Base-by-base conservation (phyloP, 2,329 filamentous ascomycete genomes). In the Neoarthrinium moseri region DNA sequence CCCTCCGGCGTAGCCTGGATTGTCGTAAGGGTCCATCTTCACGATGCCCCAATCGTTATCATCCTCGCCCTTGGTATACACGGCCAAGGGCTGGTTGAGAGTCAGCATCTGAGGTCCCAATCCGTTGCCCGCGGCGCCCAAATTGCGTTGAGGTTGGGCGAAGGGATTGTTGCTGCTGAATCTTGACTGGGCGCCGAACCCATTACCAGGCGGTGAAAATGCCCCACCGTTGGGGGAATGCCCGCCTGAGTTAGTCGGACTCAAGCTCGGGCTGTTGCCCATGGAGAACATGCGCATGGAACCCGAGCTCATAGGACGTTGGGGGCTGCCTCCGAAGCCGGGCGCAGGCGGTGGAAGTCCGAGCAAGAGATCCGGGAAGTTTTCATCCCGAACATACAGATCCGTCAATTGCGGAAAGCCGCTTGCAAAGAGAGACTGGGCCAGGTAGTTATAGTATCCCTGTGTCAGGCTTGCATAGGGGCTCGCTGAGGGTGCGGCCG, bases 341-440 rank as follows among this genome's bases (percentile, higher is more conserved):
- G 71, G 69, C 24, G 66, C 73, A 3, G 88, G 86, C 2, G 86
- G 87, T 2, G 84, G 80, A 6, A 92, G 74, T 12, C 73, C 74
- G 34, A 91, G 77, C 5, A 96, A 80, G 10, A 85, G 78, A 55
- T 95, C 89, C 2, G 91, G 84, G 62, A 97, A 96, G 40, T 81
- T 76, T 21, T 86, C 81, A 58, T 96, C 91, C 41, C 89, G 86
- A 15, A 96, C 92, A 62, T 95, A 96, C 6, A 97, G 78, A 18
- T 84, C 80, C 27, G 77, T 77, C 7, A 97, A 75, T 27, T 78
- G 80, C 1, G 91, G 90, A 6, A 97, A 76, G 6, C 82, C 80
- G 51, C 86, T 86, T 13, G 83, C 79, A 49, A 94, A 81, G 24
- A 97, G 80, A 0, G 89, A 95, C n/a, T 80, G 80, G 21, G 89